Conservation (phyloP, 352 stramenopile species). For the Phytophthora boehmeriae region DNA sequence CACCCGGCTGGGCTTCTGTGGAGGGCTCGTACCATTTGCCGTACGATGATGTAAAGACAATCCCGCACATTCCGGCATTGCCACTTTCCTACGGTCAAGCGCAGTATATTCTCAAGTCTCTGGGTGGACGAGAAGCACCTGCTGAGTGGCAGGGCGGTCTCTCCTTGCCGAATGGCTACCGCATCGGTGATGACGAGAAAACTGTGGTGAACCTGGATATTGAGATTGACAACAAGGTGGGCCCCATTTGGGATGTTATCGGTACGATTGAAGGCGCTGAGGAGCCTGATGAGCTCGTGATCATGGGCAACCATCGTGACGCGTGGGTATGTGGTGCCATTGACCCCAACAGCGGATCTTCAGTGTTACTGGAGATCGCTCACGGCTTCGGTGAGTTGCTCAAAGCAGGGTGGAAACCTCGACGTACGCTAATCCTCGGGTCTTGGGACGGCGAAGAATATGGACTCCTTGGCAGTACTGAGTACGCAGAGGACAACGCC, state of each 20-base stretch:
- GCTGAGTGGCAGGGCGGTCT: conserved; percentile 69
- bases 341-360: conserved; percentile 78
- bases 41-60: conserved; percentile 52
- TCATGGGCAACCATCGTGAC: conserved; percentile 93
- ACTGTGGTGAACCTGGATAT: conserved; percentile 72
- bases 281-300: conserved; percentile 68
- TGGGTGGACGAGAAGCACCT: conserved; percentile 65
- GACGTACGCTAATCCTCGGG: conserved; percentile 79
- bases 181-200: conserved; percentile 67
- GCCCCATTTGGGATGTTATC: conserved; percentile 59
- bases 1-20: conserved; percentile 52
- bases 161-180: conserved; percentile 63
- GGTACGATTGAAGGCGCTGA: conserved; percentile 63
- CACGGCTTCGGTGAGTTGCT: conserved; percentile 69
- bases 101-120: conserved; percentile 65
- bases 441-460: conserved; percentile 90
- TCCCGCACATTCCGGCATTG: conserved; percentile 43
- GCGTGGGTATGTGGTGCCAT: conserved; percentile 78
- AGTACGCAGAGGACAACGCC: conserved; percentile 71
- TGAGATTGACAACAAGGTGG: conserved; percentile 77
- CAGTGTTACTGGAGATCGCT: conserved; percentile 85
- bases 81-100: conserved; percentile 87
- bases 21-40: conserved; percentile 43
- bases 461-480: conserved; percentile 67
- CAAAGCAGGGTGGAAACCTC: conserved; percentile 69